Evolutionary conservation across 352 stramenopile species (phyloP).

Genomic region (Phytophthora pistaciae): DNA sequence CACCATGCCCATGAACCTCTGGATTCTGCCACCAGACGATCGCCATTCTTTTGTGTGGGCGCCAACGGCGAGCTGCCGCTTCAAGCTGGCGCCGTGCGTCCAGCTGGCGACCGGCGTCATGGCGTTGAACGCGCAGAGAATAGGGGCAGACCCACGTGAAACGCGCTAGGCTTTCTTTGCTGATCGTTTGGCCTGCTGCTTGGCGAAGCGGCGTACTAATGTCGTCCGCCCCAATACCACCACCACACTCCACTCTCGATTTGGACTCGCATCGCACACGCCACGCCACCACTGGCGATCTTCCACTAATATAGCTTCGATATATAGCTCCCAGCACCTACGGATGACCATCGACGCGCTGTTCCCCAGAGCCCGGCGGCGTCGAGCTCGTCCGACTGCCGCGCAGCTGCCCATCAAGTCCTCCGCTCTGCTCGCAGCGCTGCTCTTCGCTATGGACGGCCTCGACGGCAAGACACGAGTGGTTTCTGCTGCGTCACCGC

Average conservation of each 20-base stretch:
- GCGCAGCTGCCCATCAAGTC: slow-evolving; percentile 12
- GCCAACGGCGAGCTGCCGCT: slow-evolving; percentile 3
- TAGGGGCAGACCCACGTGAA: background rate
- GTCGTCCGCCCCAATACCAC: background rate
- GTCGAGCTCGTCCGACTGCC: slow-evolving; percentile 13
- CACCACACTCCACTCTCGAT: slow-evolving; percentile 4
- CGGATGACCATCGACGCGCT: background rate
- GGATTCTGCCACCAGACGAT: slow-evolving; percentile 19
- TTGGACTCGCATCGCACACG: background rate
- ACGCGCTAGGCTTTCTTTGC: slow-evolving; percentile 2
- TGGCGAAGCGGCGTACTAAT: slow-evolving; percentile 23
- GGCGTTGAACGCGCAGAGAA: slow-evolving; percentile 2
- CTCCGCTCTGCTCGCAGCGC: slow-evolving; percentile 17
- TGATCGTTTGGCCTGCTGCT: slow-evolving; percentile 27
- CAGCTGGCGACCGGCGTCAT: slow-evolving; percentile 21
- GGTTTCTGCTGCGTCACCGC: slow-evolving; percentile 6
- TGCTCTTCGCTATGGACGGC: slow-evolving; percentile 22
- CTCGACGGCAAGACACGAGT: slow-evolving; percentile 11
- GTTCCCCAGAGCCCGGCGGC: background rate
- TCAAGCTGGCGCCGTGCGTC: slow-evolving; percentile 11
- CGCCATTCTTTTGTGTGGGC: slow-evolving; percentile 16
- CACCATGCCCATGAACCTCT: slow-evolving; percentile 3
- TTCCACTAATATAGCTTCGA: background rate
- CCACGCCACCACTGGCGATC: background rate
- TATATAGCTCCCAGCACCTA: background rate